Conservation (phyloP, 1,139 yeast genomes). For the Ashbya aceris region DNA sequence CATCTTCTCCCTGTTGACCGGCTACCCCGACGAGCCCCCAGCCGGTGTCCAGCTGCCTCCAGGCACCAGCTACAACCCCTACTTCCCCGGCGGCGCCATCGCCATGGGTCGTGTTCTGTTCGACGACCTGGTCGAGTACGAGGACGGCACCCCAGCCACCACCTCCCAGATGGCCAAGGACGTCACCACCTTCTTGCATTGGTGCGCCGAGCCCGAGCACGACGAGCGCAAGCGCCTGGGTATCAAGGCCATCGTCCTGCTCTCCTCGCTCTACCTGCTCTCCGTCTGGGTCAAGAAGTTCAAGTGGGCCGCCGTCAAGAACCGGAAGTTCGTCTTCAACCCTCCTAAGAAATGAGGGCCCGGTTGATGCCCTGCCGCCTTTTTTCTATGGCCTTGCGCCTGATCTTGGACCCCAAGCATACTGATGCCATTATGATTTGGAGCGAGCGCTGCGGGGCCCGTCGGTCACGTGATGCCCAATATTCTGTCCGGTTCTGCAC, state of each 20-base stretch:
- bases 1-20: constrained; percentile 89
- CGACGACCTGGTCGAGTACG: constrained; percentile 95
- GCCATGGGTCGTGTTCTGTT: constrained; percentile 98
- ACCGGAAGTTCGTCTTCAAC: constrained; percentile 87
- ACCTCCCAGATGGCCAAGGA: constrained; percentile 99
- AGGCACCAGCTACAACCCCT: constrained; percentile 96
- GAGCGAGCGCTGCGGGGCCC: no score
- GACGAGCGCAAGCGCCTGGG: constrained; percentile 98
- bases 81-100: constrained; percentile 99
- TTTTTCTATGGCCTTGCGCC: no score
- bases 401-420: no score
- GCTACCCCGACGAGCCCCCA: constrained; percentile 98
- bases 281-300: constrained; percentile 93
- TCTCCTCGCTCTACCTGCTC: constrained; percentile 71
- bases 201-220: constrained; percentile 99
- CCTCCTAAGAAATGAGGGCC: constrained; percentile 63
- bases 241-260: constrained; percentile 77
- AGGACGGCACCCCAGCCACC: constrained; percentile 98
- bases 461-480: no score
- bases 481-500: no score
- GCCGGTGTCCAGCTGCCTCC: constrained; percentile 92
- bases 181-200: constrained; percentile 87
- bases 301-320: constrained; percentile 96
- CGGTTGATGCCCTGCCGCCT: no score
- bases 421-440: no score